Evolutionary conservation across 140 eudicot species (phyloP), one percentile per base, ranked within the genome.

Genomic region (Flaveria floridana): DNA sequence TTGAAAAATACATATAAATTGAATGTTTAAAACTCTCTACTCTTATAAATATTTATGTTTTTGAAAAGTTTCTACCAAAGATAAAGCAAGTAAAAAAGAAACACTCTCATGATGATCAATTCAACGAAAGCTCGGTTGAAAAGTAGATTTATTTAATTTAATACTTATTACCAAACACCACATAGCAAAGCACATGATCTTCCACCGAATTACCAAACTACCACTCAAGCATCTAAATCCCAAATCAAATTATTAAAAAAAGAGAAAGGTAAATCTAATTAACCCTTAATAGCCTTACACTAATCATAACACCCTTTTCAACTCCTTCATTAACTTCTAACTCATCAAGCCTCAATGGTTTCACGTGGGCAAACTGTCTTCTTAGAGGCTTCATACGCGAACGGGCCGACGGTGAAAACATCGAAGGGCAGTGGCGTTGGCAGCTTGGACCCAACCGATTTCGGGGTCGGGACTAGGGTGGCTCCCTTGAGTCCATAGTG

Each of bases 401-500:
- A 86, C 1, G 97, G 97, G 7, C 95, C 96, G 3, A 92, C 96
- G 3, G 78, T 89, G 83, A 78, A 92, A 67, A 89, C 79, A 23
- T 76, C 74, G 9, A 6, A 85, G 1, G 82, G 85, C 26, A 69
- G 59, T 6, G 42, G 50, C 37, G 56, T 44, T 8, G 76, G 72
- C 37, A 71, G 55, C 73, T 19, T 65, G 6, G 80, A 75, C 10
- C 63, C 67, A 20, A 67, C 65, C 3, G 88, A 67, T 64, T 59
- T 68, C 0, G 76, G 53, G 57, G 86, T 25, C 0, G 80, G 85
- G 72, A 78, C n/a, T 65, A 87, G 80, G 53, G 74, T 46, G 16
- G 96, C 98, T n/a, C 98, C 98, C 78, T 68, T 79, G 66, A 68
- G 46, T 8, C 98, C 98, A n/a, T 67, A 75, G 78, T 82, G 82